phyloP scores from a whole-genome alignment of 1,284 basidiomycete species.

The Ceratobasidium papillatum region DNA sequence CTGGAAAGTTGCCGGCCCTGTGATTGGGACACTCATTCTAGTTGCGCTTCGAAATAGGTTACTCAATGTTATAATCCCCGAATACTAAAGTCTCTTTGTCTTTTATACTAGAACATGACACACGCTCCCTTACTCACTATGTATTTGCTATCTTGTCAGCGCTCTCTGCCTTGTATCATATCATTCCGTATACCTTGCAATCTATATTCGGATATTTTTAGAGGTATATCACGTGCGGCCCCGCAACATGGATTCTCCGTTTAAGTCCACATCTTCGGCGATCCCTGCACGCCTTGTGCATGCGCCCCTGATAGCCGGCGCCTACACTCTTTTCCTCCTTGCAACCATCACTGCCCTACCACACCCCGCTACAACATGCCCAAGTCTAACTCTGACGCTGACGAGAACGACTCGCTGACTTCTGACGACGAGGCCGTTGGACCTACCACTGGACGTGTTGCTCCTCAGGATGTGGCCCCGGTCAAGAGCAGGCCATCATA shows the following conservation, averaged over 20 bases:
- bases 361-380: conserved; percentile 12
- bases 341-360: background rate
- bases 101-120: background rate
- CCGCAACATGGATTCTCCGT: background rate
- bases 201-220: background rate
- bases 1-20: conserved; percentile 30
- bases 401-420: conserved; percentile 37
- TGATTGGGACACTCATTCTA: conserved; percentile 3
- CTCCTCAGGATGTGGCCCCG: background rate
- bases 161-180: background rate
- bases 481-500: background rate
- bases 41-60: conserved; percentile 19
- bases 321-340: background rate
- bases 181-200: background rate
- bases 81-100: background rate
- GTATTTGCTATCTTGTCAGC: background rate
- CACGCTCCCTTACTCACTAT: background rate
- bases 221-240: background rate
- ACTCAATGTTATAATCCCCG: background rate
- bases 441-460: conserved; percentile 22
- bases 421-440: conserved; percentile 36
- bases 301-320: conserved; percentile 1
- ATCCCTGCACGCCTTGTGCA: conserved; percentile 10
- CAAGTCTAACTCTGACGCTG: conserved; percentile 41
- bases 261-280: background rate